Evolutionary conservation across 257 asterid genomes (phyloP).

Genomic region (Echium plantagineum): DNA sequence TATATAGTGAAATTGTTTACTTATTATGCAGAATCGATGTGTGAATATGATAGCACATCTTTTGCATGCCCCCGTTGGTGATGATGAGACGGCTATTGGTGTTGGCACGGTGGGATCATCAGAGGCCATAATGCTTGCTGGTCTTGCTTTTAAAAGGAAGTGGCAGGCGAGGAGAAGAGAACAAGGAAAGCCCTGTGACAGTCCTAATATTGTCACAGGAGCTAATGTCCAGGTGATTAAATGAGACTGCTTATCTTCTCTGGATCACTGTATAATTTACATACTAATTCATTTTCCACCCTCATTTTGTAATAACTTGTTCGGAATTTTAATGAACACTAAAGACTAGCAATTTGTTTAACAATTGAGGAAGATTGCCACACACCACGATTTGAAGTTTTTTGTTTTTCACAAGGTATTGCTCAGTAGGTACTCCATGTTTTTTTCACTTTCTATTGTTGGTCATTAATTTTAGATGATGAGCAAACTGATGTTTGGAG

Average conservation of each 20-base stretch:
- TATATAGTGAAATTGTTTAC: too few relatives aligned
- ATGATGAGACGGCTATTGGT: slow-evolving; percentile 47
- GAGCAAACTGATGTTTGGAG: too few relatives aligned
- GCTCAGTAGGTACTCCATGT: too few relatives aligned
- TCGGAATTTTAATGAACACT: too few relatives aligned
- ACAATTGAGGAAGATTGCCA: too few relatives aligned
- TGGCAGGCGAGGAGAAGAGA: slow-evolving; percentile 69
- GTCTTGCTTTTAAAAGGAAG: slow-evolving; percentile 74
- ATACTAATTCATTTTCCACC: too few relatives aligned
- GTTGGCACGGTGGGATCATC: slow-evolving; percentile 83
- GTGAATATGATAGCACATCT: slow-evolving; percentile 77
- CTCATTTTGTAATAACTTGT: too few relatives aligned
- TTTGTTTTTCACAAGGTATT: too few relatives aligned
- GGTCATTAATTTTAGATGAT: too few relatives aligned
- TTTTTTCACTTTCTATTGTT: too few relatives aligned
- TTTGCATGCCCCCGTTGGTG: slow-evolving; percentile 59
- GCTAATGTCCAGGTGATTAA: slow-evolving; percentile 55
- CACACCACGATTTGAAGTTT: too few relatives aligned
- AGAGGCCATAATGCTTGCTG: slow-evolving; percentile 83
- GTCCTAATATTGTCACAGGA: slow-evolving; percentile 66
- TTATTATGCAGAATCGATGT: slow-evolving; percentile 53
- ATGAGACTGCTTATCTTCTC: neutral
- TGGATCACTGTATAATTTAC: neutral
- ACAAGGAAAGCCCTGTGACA: slow-evolving; percentile 39
- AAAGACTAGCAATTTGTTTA: too few relatives aligned